Conservation (phyloP, 2,329 filamentous ascomycete species). For the Akanthomyces dipterigenus region DNA sequence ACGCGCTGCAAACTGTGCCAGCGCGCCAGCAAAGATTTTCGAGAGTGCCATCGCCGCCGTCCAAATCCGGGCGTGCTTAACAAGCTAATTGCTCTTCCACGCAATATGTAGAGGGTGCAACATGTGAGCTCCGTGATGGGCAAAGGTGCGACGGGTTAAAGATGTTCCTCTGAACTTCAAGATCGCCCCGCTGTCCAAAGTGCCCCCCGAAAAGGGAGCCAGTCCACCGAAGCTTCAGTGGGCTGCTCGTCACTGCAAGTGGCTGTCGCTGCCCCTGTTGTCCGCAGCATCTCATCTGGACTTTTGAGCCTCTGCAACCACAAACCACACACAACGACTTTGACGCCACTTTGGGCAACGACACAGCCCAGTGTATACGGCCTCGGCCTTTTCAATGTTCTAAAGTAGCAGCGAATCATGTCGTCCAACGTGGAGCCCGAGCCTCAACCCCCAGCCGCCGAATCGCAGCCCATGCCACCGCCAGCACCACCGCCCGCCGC, state of each 20-base stretch:
- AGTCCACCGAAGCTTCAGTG: slow-evolving; percentile 2
- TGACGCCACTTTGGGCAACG: background rate
- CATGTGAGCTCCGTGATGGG: background rate
- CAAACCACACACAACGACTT: slow-evolving; percentile 7
- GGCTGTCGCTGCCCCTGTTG: slow-evolving; percentile 5
- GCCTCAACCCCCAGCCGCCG: slow-evolving; percentile 17
- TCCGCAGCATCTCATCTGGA: background rate
- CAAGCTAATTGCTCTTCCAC: background rate
- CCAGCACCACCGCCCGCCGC: slow-evolving; percentile 20
- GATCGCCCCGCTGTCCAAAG: background rate
- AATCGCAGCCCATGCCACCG: slow-evolving; percentile 31
- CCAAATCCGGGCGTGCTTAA: no score
- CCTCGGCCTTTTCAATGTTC: background rate
- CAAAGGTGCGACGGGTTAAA: slow-evolving; percentile 21
- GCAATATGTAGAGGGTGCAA: background rate
- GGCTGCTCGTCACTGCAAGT: slow-evolving; percentile 5
- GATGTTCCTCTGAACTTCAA: slow-evolving; percentile 19
- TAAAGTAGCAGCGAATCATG: slow-evolving; percentile 22
- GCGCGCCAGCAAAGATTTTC: background rate
- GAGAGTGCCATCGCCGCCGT: background rate
- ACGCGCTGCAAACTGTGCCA: background rate
- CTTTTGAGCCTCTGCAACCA: background rate
- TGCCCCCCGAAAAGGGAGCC: background rate
- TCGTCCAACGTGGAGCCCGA: slow-evolving; percentile 31
- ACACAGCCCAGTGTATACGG: background rate